Evolutionary conservation across 345 rosid species (phyloP), one percentile per base, ranked within the genome.

Genomic region (Bruguiera parviflora): DNA sequence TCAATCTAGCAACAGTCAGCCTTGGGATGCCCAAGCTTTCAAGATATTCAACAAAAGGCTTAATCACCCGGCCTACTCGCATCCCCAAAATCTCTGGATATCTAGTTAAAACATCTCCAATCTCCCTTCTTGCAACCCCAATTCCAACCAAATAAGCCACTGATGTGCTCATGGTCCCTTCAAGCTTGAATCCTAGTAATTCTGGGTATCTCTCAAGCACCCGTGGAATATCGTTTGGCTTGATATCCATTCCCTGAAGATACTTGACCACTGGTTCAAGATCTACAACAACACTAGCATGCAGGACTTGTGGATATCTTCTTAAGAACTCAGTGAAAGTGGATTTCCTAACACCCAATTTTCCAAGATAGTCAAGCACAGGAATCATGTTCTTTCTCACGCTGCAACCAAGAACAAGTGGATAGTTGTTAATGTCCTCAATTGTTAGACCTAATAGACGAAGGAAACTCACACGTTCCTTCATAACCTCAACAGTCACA

Each of bases 351-450:
- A 94, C 96, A 10, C 98, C 97, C 75, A 93, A 77, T 73, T 86
- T 93, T 65, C 98, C 98, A 46, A 93, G 89, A 68, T 90, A 93
- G 75, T 93, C 98, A 47, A 93, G 80, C 66, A 90, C 98, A 0
- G 98, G 98, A 69, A 90, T 81, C 98, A 93, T 90, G 73, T 90
- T 93, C 88, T 90, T 93, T 82, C 90, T 93, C 75, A 93, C 98
- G 57, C 98, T 93, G 77, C 98, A 93, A 35, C 97, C 98, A 37
- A 93, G 98, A 72, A 90, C 88, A 65, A 93, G 90, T 9, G 98
- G 97, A 72, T 93, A 93, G 75, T 85, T 89, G 68, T 90, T 89
- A 47, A 93, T 84, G 74, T 93, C 96, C 66, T 89, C 96, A 28
- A 93, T 75, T 7, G 89, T 86, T 51, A 93, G 87, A 56, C 98